These are phyloP conservation scores for Pleurotus eryngii DNA, from an alignment of 768 basidiomycete genomes.

Conservation along the genomic window DNA sequence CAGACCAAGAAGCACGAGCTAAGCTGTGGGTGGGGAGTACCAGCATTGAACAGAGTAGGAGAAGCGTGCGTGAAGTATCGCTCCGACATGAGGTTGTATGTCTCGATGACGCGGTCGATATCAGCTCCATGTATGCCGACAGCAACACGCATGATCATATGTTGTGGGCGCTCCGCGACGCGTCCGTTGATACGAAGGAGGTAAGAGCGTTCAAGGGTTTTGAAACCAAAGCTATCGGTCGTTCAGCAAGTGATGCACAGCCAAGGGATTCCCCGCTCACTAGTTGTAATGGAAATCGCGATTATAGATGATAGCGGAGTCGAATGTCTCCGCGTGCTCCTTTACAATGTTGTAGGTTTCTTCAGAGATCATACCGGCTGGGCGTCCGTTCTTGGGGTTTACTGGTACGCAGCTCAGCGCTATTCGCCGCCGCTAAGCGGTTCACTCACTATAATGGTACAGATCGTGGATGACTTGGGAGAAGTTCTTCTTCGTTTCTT, in stretches of 20 bases:
- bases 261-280: conserved; percentile 39
- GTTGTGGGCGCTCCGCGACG: conserved; percentile 96
- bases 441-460: conserved; percentile 72
- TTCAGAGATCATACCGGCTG: conserved; percentile 89
- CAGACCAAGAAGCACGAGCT: conserved; percentile 96
- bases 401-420: conserved; percentile 33
- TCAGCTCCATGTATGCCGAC: conserved; percentile 93
- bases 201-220: conserved; percentile 97
- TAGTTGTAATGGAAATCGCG: conserved; percentile 98
- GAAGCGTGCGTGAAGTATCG: conserved; percentile 98
- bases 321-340: conserved; percentile 76
- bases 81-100: conserved; percentile 95
- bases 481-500: conserved; percentile 98
- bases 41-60: conserved; percentile 97
- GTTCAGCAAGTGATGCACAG: neutral
- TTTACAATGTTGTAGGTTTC: conserved; percentile 80
- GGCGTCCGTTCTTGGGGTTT: conserved; percentile 89
- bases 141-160: conserved; percentile 99
- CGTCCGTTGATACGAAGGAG: conserved; percentile 91
- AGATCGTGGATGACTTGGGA: conserved; percentile 89
- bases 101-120: conserved; percentile 86
- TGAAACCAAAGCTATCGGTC: conserved; percentile 88
- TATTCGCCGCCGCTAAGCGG: neutral
- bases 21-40: conserved; percentile 92
- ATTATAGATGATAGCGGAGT: conserved; percentile 96